Evolutionary conservation across 176 grass and related monocot species (phyloP).

Genomic region (Aegilops speltoides): DNA sequence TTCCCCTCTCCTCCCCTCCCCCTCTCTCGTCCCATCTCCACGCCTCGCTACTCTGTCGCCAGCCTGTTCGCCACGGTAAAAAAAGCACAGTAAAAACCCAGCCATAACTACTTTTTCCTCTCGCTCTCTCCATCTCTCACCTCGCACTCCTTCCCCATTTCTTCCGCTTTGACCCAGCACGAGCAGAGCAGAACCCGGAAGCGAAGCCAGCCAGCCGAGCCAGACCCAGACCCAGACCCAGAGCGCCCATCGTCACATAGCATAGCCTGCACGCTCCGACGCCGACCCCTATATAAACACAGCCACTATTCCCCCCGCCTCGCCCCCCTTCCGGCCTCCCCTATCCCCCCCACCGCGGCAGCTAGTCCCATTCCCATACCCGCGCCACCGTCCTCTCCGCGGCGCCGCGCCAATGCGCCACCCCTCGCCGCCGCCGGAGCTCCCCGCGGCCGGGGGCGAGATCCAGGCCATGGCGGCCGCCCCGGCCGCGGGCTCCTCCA

Average conservation of each 20-base stretch:
- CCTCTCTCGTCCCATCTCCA: too few relatives aligned
- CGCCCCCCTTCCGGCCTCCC: not conserved
- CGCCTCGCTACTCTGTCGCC: not conserved
- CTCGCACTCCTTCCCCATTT: not conserved
- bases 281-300: conserved; percentile 35
- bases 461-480: conserved; percentile 28
- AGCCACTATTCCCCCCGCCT: not conserved
- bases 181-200: not conserved
- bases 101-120: too few relatives aligned
- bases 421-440: conserved; percentile 34
- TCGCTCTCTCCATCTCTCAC: not conserved
- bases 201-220: not conserved
- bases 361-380: not conserved
- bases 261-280: not conserved
- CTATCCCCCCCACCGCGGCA: not conserved
- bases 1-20: too few relatives aligned
- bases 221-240: not conserved
- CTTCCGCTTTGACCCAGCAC: not conserved
- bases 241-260: not conserved
- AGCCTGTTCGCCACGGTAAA: not conserved
- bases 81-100: not conserved
- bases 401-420: conserved; percentile 36
- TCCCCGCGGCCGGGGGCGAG: conserved; percentile 39
- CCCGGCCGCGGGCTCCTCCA: conserved; percentile 7
- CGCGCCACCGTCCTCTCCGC: not conserved